Base-by-base conservation (phyloP, 2,329 filamentous ascomycete species). In the Thielaviopsis euricoi region DNA sequence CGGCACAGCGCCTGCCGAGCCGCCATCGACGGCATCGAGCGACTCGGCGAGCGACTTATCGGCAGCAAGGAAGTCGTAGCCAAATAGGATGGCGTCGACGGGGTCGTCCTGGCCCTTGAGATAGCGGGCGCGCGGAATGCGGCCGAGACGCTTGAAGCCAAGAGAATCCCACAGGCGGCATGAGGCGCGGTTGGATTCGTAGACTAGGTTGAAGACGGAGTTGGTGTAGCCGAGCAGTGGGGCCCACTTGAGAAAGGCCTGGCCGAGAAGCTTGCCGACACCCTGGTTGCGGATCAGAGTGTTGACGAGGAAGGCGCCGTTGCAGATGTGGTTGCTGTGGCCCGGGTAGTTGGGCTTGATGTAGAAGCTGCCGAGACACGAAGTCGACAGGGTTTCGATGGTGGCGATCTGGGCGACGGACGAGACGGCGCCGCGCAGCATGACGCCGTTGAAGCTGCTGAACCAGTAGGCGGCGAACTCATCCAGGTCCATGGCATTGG, bases 311-410 rank as follows among this genome's bases (percentile, higher is more conserved):
- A 89, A 88, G 33, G 83, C 85, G 60, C 81, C 90, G 67, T 94
- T 96, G 74, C 88, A 95, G 55, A 95, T 81, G 73, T 95, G 89
- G 70, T 86, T 93, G 71, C 87, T 93, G 60, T 89, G 80, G 53
- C 89, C 89, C 0, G 89, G 89, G 69, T 95, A 95, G 70, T 95
- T 95, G 53, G 89, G 89, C 73, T 93, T 90, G 76, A 95, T 87
- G 71, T 93, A 94, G 71, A 95, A 95, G 71, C 87, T 94, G 59
- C 89, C 89, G 50, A 95, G 74, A 65, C 89, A 95, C 65, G 86
- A 78, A 66, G 83, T 83, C 63, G 82, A 79, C 89, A 89, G 95
- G 70, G 91, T 86, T 58, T 84, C 81, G 57, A 81, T 77, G 25
- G 79, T 73, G 12, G 46, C 43, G 6, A 56, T 48, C 17, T 53